phyloP scores from a whole-genome alignment of 2,329 filamentous ascomycete genomes.

The Sordariomycetes sp. region DNA sequence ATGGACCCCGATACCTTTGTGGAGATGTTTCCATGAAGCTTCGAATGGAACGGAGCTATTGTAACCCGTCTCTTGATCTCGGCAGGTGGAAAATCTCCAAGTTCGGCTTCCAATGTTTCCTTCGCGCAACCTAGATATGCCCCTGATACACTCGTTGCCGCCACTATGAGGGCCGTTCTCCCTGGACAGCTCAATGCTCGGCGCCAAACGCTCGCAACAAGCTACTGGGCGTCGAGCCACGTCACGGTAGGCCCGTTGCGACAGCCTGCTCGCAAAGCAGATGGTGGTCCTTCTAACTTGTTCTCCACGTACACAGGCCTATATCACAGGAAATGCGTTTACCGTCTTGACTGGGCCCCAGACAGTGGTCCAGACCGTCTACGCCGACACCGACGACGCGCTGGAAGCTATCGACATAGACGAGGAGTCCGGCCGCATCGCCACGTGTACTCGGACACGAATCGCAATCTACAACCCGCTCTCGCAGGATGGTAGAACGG shows the following conservation, averaged over 20 bases:
- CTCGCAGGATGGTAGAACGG: slow-evolving; percentile 3
- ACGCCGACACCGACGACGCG: slow-evolving; percentile 62
- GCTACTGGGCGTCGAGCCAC: slow-evolving; percentile 60
- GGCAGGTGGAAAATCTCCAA: neutral
- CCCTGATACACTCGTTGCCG: neutral
- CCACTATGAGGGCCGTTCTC: slow-evolving; percentile 66
- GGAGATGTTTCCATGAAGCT: neutral
- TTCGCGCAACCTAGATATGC: neutral
- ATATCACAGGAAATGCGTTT: slow-evolving; percentile 82
- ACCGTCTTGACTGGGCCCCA: slow-evolving; percentile 69
- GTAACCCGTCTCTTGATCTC: neutral
- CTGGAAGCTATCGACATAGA: slow-evolving; percentile 74
- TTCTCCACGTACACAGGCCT: slow-evolving; percentile 45
- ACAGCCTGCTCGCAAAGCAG: neutral
- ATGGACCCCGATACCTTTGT: neutral
- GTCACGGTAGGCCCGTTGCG: slow-evolving; percentile 49
- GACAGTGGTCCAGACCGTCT: slow-evolving; percentile 78
- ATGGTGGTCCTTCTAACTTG: neutral
- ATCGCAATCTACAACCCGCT: slow-evolving; percentile 74
- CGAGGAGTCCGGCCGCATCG: slow-evolving; percentile 75
- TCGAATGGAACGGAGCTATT: neutral
- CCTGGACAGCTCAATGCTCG: slow-evolving; percentile 69
- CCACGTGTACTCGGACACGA: slow-evolving; percentile 54
- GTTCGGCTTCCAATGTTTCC: neutral
- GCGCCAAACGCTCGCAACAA: slow-evolving; percentile 67